Conservation (phyloP, 2,329 filamentous ascomycete species). For the Myriosclerotinia curreyana region DNA sequence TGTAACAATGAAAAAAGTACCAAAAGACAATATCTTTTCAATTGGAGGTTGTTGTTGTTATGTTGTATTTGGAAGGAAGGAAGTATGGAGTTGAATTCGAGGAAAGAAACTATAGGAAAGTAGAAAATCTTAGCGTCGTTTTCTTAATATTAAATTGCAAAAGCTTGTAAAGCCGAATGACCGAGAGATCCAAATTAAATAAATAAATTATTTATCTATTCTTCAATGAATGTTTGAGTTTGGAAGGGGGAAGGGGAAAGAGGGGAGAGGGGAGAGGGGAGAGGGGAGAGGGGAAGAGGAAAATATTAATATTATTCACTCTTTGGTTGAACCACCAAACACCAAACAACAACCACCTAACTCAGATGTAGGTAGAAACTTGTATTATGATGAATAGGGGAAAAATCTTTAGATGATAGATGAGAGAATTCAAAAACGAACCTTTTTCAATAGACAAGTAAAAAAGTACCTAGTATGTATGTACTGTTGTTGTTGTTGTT, state of each 20-base stretch:
- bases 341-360: too few species aligned
- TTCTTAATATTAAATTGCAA: neutral
- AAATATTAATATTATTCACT: too few species aligned
- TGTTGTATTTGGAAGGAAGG: neutral
- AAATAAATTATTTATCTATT: neutral
- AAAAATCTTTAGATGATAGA: too few species aligned
- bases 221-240: neutral
- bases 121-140: slow-evolving; percentile 14
- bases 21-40: neutral
- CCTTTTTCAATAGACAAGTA: too few species aligned
- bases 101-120: slow-evolving; percentile 11
- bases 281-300: too few species aligned
- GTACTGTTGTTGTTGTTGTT: too few species aligned
- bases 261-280: too few species aligned
- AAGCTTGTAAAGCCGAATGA: slow-evolving; percentile 10
- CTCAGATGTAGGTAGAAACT: too few species aligned
- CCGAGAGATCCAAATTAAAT: neutral
- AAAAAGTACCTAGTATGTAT: too few species aligned
- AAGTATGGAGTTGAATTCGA: neutral
- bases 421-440: too few species aligned
- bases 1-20: neutral
- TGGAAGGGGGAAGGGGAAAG: neutral
- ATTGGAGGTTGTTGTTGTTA: neutral
- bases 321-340: too few species aligned
- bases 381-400: too few species aligned